Percentiles rank a stretch among this genome's conserved stretches.
Conservation (phyloP, 495 filamentous ascomycete species). For the Extremus antarcticus region DNA sequence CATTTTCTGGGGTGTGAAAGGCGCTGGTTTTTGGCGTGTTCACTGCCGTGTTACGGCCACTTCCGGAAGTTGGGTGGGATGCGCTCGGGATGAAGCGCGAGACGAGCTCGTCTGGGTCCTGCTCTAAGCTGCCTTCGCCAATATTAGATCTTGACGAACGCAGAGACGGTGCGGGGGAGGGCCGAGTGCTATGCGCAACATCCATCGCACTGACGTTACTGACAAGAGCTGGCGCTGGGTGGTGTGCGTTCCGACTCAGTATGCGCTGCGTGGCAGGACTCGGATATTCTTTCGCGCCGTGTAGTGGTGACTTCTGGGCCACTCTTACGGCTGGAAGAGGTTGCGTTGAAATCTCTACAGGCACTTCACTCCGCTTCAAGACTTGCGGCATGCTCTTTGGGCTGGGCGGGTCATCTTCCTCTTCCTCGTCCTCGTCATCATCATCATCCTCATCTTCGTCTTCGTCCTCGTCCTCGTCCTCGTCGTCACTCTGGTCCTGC, state of each 20-base stretch:
- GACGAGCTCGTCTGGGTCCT: slow-evolving; percentile 10
- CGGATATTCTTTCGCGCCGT: slow-evolving; percentile 9
- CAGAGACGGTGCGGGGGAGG: slow-evolving; percentile 13
- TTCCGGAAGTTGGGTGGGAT: slow-evolving; percentile 16
- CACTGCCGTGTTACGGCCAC: slow-evolving; percentile 9
- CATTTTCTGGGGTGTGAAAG: slow-evolving; percentile 13
- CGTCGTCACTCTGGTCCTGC: neutral
- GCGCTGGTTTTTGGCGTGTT: slow-evolving; percentile 15
- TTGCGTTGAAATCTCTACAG: neutral
- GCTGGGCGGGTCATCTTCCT: neutral
- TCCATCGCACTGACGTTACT: slow-evolving; percentile 17
- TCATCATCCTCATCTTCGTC: slow-evolving; percentile 6
- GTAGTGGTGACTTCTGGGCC: neutral
- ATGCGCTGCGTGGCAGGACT: slow-evolving; percentile 6
- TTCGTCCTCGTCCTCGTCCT: neutral
- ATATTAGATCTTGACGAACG: slow-evolving; percentile 6
- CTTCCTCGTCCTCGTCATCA: neutral
- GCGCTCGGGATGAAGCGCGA: slow-evolving; percentile 17
- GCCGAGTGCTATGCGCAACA: slow-evolving; percentile 3
- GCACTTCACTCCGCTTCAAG: neutral
- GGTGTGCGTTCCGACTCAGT: slow-evolving; percentile 7
- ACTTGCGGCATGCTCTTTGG: neutral
- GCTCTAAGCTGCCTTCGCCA: slow-evolving; percentile 10
- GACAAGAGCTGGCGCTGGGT: slow-evolving; percentile 13
- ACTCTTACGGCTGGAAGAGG: neutral